Evolutionary conservation across 306 rosid genomes (phyloP).

Genomic region (Quercus variabilis): DNA sequence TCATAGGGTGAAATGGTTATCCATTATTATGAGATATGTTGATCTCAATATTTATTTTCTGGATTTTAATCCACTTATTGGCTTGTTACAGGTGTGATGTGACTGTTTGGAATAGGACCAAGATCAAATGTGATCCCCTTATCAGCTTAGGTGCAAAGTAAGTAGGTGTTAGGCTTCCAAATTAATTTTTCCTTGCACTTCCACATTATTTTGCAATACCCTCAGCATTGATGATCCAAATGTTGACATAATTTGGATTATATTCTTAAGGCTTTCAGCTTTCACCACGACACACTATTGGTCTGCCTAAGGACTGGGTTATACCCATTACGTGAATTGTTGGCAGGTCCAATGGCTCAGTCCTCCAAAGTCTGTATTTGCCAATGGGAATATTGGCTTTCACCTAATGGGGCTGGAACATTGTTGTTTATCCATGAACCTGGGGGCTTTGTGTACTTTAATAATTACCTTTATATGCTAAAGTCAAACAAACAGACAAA

Average conservation of each 20-base stretch:
- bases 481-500: not conserved
- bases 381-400: not conserved
- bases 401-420: not conserved
- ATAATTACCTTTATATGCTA: not conserved
- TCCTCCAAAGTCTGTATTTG: not conserved
- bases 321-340: not conserved
- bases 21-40: not conserved
- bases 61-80: conserved; percentile 7
- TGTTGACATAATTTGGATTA: not conserved
- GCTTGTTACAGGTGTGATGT: conserved; percentile 55
- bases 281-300: too few relatives aligned
- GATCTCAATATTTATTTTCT: not conserved
- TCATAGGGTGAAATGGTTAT: not conserved
- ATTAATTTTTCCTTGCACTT: not conserved
- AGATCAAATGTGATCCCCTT: conserved; percentile 84
- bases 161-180: conserved; percentile 18
- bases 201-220: not conserved
- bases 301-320: not conserved
- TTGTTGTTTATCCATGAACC: not conserved
- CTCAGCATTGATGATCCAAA: not conserved
- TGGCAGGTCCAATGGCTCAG: not conserved
- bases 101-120: conserved; percentile 93
- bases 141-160: conserved; percentile 87
- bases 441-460: not conserved
- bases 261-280: not conserved